Percentiles rank a stretch among this genome's conserved stretches.
Conservation (phyloP, 345 rosid species). For the Ceriops decandra region DNA sequence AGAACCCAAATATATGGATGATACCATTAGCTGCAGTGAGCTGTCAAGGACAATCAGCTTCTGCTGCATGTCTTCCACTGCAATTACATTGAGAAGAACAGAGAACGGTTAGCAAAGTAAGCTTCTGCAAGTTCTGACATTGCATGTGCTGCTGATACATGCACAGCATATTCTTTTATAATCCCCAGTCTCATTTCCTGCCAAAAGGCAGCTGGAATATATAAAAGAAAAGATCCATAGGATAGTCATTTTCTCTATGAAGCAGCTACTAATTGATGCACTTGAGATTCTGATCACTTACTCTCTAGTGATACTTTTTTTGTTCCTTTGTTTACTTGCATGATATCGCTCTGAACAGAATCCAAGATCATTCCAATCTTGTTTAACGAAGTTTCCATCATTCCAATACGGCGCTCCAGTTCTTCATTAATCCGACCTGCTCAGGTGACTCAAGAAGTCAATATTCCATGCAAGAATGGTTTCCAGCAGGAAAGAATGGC, state of each 20-base stretch:
- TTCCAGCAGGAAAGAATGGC: not conserved
- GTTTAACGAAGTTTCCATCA: slow-evolving; percentile 67
- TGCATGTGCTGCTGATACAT: not conserved
- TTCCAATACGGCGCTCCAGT: slow-evolving; percentile 63
- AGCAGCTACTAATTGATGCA: not conserved
- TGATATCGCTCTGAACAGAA: slow-evolving; percentile 70
- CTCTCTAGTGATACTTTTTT: slow-evolving; percentile 63
- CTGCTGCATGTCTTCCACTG: slow-evolving; percentile 67
- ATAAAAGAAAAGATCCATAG: not conserved
- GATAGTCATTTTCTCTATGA: not conserved
- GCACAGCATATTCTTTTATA: not conserved
- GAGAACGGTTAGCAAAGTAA: not conserved
- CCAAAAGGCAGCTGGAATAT: not conserved
- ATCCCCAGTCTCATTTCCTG: not conserved
- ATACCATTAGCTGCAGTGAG: slow-evolving; percentile 68
- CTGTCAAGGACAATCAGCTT: slow-evolving; percentile 53
- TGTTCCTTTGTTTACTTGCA: slow-evolving; percentile 71
- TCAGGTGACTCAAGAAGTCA: slow-evolving; percentile 15
- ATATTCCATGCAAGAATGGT: not conserved
- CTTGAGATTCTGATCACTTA: slow-evolving; percentile 33
- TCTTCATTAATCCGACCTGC: slow-evolving; percentile 66
- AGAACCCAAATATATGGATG: slow-evolving; percentile 16
- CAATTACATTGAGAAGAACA: slow-evolving; percentile 20
- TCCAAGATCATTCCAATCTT: slow-evolving; percentile 67
- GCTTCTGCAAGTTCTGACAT: not conserved